phyloP scores from a whole-genome alignment of 352 stramenopile species.

The Pythium coloratum region DNA sequence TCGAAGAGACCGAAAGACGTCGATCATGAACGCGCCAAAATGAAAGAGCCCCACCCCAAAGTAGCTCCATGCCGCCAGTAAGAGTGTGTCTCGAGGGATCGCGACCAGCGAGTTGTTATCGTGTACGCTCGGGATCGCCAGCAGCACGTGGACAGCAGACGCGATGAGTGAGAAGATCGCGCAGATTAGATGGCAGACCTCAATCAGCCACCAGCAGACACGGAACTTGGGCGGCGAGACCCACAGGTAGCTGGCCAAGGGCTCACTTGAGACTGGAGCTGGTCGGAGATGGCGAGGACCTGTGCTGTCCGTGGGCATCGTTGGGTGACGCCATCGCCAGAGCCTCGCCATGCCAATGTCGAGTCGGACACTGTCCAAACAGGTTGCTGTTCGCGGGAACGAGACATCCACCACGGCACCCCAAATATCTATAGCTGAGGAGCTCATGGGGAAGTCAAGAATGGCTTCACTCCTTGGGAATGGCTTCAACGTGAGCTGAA shows the following conservation, averaged over 20 bases:
- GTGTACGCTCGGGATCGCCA: neutral
- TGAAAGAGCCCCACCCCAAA: conserved; percentile 2
- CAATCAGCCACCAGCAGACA: conserved; percentile 6
- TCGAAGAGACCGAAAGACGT: neutral
- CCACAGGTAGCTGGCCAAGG: neutral
- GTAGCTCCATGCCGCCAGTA: conserved; percentile 9
- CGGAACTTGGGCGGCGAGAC: neutral
- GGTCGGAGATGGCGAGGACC: too few species aligned
- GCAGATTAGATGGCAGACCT: neutral
- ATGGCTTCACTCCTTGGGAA: too few species aligned
- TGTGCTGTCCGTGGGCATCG: too few species aligned
- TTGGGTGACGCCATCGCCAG: too few species aligned
- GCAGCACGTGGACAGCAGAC: neutral
- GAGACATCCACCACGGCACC: too few species aligned
- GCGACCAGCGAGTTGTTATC: conserved; percentile 1
- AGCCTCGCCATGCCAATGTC: too few species aligned
- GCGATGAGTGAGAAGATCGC: conserved; percentile 4
- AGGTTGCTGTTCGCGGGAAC: too few species aligned
- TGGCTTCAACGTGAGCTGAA: too few species aligned
- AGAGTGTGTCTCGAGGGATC: neutral
- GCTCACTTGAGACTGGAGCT: too few species aligned
- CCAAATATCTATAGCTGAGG: too few species aligned
- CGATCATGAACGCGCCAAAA: neutral
- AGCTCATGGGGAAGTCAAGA: too few species aligned
- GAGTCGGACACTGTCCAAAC: too few species aligned